These are phyloP conservation scores for Suhomyces chickasaworum DNA, from an alignment of 1,139 yeast genomes.

Conservation along the genomic window DNA sequence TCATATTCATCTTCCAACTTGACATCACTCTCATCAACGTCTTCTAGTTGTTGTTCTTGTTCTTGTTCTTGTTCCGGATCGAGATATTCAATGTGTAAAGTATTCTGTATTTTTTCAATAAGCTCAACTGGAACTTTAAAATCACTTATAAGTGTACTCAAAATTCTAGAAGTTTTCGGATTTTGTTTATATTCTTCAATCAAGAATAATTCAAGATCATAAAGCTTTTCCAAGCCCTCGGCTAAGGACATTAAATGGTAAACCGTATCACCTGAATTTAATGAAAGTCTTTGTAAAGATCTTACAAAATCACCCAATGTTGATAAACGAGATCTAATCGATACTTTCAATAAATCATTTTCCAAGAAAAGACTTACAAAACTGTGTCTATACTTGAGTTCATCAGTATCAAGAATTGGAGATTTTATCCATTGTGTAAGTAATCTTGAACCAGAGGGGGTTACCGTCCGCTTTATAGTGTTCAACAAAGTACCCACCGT, in stretches of 20 bases:
- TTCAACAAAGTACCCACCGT: conserved; percentile 69
- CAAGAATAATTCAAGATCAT: conserved; percentile 27
- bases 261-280: conserved; percentile 40
- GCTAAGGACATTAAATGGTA: conserved; percentile 35
- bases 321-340: conserved; percentile 27
- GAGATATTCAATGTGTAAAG: conserved; percentile 25
- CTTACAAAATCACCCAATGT: conserved; percentile 43
- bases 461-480: conserved; percentile 69
- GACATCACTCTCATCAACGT: not conserved
- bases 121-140: conserved; percentile 35
- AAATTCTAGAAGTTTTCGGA: conserved; percentile 12
- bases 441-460: conserved; percentile 79
- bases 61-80: conserved; percentile 4
- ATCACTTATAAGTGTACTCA: conserved; percentile 23
- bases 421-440: conserved; percentile 80
- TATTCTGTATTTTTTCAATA: conserved; percentile 29
- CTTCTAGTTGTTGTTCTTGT: too few relatives aligned
- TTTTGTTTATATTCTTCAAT: conserved; percentile 19
- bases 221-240: conserved; percentile 33
- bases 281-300: conserved; percentile 38
- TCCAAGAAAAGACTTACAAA: conserved; percentile 57
- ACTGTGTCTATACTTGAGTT: conserved; percentile 61
- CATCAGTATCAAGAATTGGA: conserved; percentile 65
- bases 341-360: conserved; percentile 37
- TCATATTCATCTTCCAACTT: not conserved